phyloP scores from a whole-genome alignment of 2,329 filamentous ascomycete genomes.

The Colletotrichum musicola region DNA sequence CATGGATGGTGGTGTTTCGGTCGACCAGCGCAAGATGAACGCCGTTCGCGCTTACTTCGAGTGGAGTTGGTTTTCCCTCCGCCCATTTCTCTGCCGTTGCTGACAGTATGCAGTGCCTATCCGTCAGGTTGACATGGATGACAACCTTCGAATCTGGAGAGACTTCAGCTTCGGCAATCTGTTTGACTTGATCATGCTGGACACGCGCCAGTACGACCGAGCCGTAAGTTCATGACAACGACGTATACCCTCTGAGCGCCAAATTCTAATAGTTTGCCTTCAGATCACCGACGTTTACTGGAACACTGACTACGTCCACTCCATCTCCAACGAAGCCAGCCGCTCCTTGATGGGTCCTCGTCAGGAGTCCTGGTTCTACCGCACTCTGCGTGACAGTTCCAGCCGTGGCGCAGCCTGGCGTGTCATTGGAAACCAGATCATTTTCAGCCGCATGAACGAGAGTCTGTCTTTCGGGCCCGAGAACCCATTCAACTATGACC shows the following conservation, averaged over 20 bases:
- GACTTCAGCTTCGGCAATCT: constrained; percentile 75
- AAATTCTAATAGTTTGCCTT: background rate
- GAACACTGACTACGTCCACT: constrained; percentile 72
- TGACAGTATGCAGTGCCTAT: constrained; percentile 26
- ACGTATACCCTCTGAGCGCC: background rate
- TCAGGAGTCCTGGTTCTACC: constrained; percentile 83
- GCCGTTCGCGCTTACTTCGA: constrained; percentile 79
- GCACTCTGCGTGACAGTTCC: constrained; percentile 67
- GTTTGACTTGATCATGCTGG: constrained; percentile 76
- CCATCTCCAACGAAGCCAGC: constrained; percentile 74
- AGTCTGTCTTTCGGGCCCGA: constrained; percentile 45
- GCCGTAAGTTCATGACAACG: constrained; percentile 4
- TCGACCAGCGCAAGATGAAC: constrained; percentile 81
- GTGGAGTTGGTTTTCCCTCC: constrained; percentile 54
- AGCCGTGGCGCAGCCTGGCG: constrained; percentile 77
- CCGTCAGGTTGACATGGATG: constrained; percentile 74
- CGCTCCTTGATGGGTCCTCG: constrained; percentile 78
- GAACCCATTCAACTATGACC: constrained; percentile 65
- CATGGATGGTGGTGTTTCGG: constrained; percentile 68
- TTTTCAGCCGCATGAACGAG: constrained; percentile 65
- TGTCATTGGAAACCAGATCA: constrained; percentile 77
- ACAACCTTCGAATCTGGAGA: constrained; percentile 77
- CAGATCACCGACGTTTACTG: constrained; percentile 56
- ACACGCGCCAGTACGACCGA: constrained; percentile 77
- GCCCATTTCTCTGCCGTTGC: background rate